A percentile compares a stretch with the other conserved stretches of the same genome.
phyloP scores from a whole-genome alignment of 2,329 filamentous ascomycete genomes.

The Fusarium nodosum region DNA sequence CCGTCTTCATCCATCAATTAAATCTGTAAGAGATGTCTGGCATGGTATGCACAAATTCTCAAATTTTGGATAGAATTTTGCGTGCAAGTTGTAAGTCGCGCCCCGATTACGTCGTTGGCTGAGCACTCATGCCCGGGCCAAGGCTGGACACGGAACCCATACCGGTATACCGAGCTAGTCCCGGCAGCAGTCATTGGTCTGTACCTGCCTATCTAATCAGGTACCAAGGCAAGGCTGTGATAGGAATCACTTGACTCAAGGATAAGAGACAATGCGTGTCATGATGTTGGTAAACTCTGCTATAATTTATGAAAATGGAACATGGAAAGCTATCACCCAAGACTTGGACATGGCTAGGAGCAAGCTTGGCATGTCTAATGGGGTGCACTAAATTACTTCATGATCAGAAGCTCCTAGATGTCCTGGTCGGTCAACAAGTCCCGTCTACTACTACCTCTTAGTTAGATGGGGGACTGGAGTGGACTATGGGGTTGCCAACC shows the following conservation, averaged over 20 bases:
- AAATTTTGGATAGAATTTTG: conserved; percentile 28
- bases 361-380: neutral
- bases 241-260: neutral
- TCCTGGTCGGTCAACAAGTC: conserved; percentile 5
- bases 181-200: conserved; percentile 37
- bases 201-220: conserved; percentile 11
- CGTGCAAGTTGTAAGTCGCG: conserved; percentile 28
- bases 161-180: conserved; percentile 39
- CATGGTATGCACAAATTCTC: conserved; percentile 37
- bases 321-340: neutral
- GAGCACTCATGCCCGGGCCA: conserved; percentile 35
- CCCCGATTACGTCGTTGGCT: conserved; percentile 47
- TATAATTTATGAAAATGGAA: neutral
- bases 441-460: neutral
- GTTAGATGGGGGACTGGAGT: conserved; percentile 5
- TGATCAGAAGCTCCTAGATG: conserved; percentile 20
- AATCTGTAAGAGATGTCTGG: conserved; percentile 23
- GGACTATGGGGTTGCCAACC: conserved; percentile 4
- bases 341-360: neutral
- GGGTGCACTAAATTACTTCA: conserved; percentile 18
- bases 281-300: neutral
- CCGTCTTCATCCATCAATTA: conserved; percentile 51
- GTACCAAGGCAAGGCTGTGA: conserved; percentile 32
- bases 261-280: neutral
- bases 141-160: conserved; percentile 43